Conservation (phyloP, 2,329 filamentous ascomycete genomes). For the Coniochaeta ligniaria region DNA sequence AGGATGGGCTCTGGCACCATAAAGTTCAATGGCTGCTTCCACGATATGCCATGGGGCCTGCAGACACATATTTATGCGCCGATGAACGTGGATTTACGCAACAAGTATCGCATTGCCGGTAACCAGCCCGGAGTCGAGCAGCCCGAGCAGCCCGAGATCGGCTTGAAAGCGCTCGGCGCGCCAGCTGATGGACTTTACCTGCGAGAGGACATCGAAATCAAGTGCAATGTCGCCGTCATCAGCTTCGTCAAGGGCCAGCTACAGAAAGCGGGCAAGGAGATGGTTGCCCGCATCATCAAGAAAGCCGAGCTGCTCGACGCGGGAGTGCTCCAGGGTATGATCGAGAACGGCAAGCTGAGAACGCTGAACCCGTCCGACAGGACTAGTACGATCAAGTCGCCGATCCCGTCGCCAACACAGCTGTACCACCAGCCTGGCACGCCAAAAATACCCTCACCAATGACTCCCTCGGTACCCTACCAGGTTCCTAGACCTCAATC, state of each 20-base stretch:
- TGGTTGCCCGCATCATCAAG: slow-evolving; percentile 62
- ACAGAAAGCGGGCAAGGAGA: slow-evolving; percentile 59
- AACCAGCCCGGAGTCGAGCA: slow-evolving; percentile 61
- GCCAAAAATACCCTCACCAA: slow-evolving; percentile 10
- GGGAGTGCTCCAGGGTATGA: slow-evolving; percentile 56
- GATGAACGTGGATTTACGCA: slow-evolving; percentile 58
- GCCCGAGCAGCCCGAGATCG: slow-evolving; percentile 54
- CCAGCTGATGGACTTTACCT: slow-evolving; percentile 61
- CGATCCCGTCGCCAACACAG: slow-evolving; percentile 12
- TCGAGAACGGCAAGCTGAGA: slow-evolving; percentile 18
- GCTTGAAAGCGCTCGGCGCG: slow-evolving; percentile 47
- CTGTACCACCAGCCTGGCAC: slow-evolving; percentile 13
- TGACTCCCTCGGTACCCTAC: slow-evolving; percentile 27
- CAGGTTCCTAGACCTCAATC: slow-evolving; percentile 32
- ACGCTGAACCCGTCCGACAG: slow-evolving; percentile 39
- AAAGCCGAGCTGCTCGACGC: slow-evolving; percentile 64
- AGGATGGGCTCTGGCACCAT: slow-evolving; percentile 59
- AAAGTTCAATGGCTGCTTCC: slow-evolving; percentile 64
- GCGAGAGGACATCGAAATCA: slow-evolving; percentile 64
- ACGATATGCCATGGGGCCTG: slow-evolving; percentile 64
- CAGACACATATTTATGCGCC: slow-evolving; percentile 67
- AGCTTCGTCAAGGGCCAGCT: slow-evolving; percentile 60
- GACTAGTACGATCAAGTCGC: slow-evolving; percentile 22
- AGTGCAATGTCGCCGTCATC: slow-evolving; percentile 59
- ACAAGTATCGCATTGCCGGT: slow-evolving; percentile 60